These are phyloP conservation scores for Setomelanomma holmii DNA, from an alignment of 2,329 filamentous ascomycete genomes.

Conservation along the genomic window DNA sequence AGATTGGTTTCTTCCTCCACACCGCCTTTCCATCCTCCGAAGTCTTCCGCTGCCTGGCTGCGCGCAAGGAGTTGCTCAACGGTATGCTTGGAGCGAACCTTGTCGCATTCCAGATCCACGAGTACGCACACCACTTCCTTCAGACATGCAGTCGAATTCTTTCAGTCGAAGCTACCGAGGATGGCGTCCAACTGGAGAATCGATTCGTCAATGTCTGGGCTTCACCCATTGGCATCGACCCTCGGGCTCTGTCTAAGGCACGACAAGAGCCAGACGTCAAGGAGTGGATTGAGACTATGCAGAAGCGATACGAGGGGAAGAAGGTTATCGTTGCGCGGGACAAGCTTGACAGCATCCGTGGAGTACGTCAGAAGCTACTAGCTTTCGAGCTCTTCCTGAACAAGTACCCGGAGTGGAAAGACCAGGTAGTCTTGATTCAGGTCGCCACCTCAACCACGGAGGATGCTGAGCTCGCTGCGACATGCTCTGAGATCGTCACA, in stretches of 20 bases:
- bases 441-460: slow-evolving; percentile 91
- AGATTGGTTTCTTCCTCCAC: slow-evolving; percentile 96
- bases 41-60: slow-evolving; percentile 89
- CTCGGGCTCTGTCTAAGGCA: slow-evolving; percentile 73
- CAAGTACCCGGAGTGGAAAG: slow-evolving; percentile 87
- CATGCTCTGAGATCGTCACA: slow-evolving; percentile 91
- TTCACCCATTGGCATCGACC: slow-evolving; percentile 90
- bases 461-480: slow-evolving; percentile 84
- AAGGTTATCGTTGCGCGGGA: slow-evolving; percentile 90
- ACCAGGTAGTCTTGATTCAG: slow-evolving; percentile 88
- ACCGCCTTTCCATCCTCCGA: slow-evolving; percentile 96
- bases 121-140: slow-evolving; percentile 92
- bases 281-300: slow-evolving; percentile 80
- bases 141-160: slow-evolving; percentile 94
- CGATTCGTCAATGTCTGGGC: slow-evolving; percentile 89
- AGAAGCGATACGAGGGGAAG: slow-evolving; percentile 86
- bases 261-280: slow-evolving; percentile 75
- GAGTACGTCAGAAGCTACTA: slow-evolving; percentile 90
- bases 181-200: slow-evolving; percentile 89
- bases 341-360: slow-evolving; percentile 91
- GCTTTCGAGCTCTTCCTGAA: slow-evolving; percentile 94
- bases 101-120: slow-evolving; percentile 90
- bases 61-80: slow-evolving; percentile 84
- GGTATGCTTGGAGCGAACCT: slow-evolving; percentile 93
- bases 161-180: slow-evolving; percentile 85